phyloP scores from a whole-genome alignment of 176 grass and related monocot genomes.

The Aegilops longissima region DNA sequence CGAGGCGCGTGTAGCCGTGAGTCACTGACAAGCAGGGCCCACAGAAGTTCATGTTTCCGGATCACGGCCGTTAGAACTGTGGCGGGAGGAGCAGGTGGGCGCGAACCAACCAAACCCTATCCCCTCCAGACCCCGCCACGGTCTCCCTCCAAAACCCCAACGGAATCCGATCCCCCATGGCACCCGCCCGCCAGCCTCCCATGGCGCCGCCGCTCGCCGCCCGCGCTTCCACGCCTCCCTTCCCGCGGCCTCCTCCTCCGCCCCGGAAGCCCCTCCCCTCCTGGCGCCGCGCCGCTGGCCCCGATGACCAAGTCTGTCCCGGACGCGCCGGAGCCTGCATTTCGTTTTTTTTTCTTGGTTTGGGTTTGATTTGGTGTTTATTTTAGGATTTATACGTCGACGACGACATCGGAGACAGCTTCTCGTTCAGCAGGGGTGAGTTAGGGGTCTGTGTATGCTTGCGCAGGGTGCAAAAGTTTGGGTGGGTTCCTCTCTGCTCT shows the following conservation, averaged over 20 bases:
- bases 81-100: conserved; percentile 50
- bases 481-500: background rate
- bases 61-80: conserved; percentile 30
- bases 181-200: conserved; percentile 23
- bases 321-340: background rate
- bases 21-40: background rate
- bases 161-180: conserved; percentile 35
- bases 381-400: conserved; percentile 76
- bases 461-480: background rate
- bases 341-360: background rate
- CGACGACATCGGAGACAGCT: conserved; percentile 79
- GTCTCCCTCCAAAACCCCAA: conserved; percentile 39
- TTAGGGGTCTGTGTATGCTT: background rate
- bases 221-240: conserved; percentile 32
- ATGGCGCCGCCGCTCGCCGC: conserved; percentile 61
- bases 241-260: background rate
- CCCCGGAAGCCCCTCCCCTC: conserved; percentile 28
- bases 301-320: conserved; percentile 47
- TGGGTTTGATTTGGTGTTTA: background rate
- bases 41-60: background rate
- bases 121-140: background rate
- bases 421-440: conserved; percentile 87
- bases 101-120: conserved; percentile 78
- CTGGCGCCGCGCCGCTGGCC: conserved; percentile 41
- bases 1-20: too few relatives aligned